Percentiles rank a stretch among this genome's conserved stretches.
These are phyloP conservation scores for Aspergillus ellipticus DNA, from an alignment of 495 filamentous ascomycete species.

Conservation along the genomic window DNA sequence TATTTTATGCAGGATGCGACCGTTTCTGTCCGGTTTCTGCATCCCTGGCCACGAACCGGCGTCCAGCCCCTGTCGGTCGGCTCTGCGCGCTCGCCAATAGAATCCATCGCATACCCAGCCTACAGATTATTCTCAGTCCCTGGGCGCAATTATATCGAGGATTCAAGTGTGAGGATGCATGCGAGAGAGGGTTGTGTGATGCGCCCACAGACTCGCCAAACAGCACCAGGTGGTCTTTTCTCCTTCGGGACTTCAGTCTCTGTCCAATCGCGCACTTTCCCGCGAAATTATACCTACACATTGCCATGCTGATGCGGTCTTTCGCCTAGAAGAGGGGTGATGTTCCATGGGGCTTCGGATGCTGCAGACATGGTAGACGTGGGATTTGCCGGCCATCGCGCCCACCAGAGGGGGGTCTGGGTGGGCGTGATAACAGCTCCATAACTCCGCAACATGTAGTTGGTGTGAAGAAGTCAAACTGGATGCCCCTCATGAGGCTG, in stretches of 20 bases:
- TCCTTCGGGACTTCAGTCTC: neutral
- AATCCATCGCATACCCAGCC: neutral
- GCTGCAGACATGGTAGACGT: neutral
- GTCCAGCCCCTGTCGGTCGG: neutral
- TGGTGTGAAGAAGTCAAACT: neutral
- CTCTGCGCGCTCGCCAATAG: neutral
- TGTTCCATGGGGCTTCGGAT: neutral
- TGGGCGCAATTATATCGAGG: slow-evolving; percentile 1
- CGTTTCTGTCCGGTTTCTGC: slow-evolving; percentile 4
- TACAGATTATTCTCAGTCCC: neutral
- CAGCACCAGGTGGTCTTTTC: neutral
- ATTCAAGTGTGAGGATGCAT: neutral
- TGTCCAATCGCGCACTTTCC: neutral
- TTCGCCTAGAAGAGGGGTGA: neutral
- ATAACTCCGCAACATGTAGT: neutral
- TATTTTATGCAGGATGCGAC: slow-evolving; percentile 1
- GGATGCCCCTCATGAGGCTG: neutral
- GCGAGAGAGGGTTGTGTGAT: neutral
- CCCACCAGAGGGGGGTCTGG: too few species aligned
- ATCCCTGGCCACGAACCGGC: slow-evolving; percentile 2
- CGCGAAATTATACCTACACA: neutral
- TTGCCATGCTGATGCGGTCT: neutral
- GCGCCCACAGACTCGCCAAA: neutral
- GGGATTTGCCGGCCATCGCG: too few species aligned
- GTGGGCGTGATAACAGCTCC: too few species aligned